Base-by-base conservation (phyloP, 139 green algal genomes). In the Chlamydomonas sp. region DNA sequence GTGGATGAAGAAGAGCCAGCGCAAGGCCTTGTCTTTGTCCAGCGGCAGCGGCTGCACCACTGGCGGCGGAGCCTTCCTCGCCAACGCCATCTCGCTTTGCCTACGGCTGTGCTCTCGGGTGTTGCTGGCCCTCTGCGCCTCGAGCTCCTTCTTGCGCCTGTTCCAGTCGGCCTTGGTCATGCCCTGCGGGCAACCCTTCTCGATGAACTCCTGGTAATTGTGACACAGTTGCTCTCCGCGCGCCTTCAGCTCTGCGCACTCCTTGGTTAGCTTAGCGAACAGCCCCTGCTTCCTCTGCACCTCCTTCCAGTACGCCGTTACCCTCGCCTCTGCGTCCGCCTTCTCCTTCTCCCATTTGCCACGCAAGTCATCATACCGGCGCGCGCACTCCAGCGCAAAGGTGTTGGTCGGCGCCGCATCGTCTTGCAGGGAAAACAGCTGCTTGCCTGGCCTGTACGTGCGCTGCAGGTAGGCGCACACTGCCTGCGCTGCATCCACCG, bases 1-100 rank as follows among this genome's bases (percentile, higher is more conserved):
- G 84, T 93, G 78, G 64, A 94, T 75, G 83, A 94, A 93, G 83
- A 94, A 94, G 7, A 95, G 83, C 92, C 91, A 93, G 58, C 31
- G 18, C 4, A 68, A 67, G 0, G 91, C 91, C 2, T 14, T 15
- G 15, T 6, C 2, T 20, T 64, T 7, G 7, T 62, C 57, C 2
- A 79, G n/a, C 0, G 92, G 92, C 62, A 95, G 82, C 4, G 91
- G 92, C 71, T 95, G 92, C 20, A 94, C 83, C 31, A 94, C 89
- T 0, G 88, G 68, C 1, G 74, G 2, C 14, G 92, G 92, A 0
- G 91, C 68, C 66, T 79, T 58, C 62, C 90, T 69, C 57, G 85
- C 84, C 75, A 20, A 15, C 20, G 0, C 0, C 10, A 91, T 62
- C 61, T 77, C 1, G 31, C 31, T 49, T 49, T 49, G 31, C 31